These are phyloP conservation scores for Dichomitus squalens DNA, from an alignment of 1,284 basidiomycete genomes.

Conservation along the genomic window DNA sequence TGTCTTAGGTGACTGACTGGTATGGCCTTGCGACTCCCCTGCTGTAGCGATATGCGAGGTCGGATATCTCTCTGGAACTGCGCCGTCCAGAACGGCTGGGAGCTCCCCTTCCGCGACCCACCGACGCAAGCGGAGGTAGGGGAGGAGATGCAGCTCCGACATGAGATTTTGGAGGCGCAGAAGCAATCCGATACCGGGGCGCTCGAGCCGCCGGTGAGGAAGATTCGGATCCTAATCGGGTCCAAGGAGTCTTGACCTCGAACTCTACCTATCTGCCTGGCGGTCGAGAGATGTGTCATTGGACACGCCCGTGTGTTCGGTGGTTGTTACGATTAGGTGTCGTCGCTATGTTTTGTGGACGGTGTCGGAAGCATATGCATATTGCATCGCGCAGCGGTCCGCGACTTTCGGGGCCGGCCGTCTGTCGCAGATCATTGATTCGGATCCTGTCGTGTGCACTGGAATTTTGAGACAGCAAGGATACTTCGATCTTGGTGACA, in stretches of 20 bases:
- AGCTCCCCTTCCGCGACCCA: constrained; percentile 60
- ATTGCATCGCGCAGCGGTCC: not conserved
- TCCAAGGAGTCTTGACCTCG: constrained; percentile 43
- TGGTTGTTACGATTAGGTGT: not conserved
- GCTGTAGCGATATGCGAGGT: constrained; percentile 64
- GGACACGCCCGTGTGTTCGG: not conserved
- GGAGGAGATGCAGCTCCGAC: constrained; percentile 66
- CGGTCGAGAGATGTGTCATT: too few species aligned
- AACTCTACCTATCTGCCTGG: too few species aligned
- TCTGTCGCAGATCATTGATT: not conserved
- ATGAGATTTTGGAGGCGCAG: constrained; percentile 65
- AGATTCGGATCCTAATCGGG: constrained; percentile 62
- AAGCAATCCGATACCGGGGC: constrained; percentile 56
- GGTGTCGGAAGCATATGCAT: not conserved
- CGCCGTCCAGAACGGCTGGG: constrained; percentile 61
- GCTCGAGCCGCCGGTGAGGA: constrained; percentile 56
- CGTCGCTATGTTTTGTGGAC: not conserved
- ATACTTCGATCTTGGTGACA: too few species aligned
- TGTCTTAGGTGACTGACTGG: not conserved
- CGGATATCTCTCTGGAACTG: constrained; percentile 72
- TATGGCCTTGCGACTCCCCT: not conserved
- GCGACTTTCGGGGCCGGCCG: not conserved
- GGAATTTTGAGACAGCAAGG: not conserved
- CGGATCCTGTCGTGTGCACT: not conserved
- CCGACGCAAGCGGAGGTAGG: constrained; percentile 67